A percentile compares a stretch with the other conserved stretches of the same genome.
Conservation (phyloP, 2,329 filamentous ascomycete species). For the Reticulascus tulasneorum region DNA sequence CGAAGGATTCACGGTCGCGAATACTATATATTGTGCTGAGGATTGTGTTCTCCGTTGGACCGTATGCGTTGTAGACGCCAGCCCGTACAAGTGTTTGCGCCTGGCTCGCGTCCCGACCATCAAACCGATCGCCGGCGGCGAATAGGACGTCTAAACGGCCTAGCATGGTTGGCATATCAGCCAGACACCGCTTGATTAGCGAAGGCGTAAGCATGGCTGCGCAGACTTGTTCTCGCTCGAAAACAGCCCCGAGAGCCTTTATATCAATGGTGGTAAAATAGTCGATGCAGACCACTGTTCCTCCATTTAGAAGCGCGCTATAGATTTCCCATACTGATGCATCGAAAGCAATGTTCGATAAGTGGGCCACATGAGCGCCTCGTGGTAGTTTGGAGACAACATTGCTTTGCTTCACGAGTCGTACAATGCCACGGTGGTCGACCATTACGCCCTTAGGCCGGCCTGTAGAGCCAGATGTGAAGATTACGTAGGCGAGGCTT, state of each 20-base stretch:
- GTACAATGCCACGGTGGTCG: background rate
- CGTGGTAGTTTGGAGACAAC: background rate
- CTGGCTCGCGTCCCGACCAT: background rate
- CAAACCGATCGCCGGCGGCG: background rate
- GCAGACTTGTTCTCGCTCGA: background rate
- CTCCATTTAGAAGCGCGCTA: background rate
- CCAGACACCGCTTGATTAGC: background rate
- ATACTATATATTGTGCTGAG: background rate
- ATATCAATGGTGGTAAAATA: background rate
- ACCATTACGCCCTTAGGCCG: constrained; percentile 2
- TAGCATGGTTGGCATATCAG: background rate
- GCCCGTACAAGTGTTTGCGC: background rate
- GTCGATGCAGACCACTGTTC: background rate
- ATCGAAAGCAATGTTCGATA: constrained; percentile 1
- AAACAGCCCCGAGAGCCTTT: background rate
- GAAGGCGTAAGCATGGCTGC: background rate
- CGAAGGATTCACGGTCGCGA: background rate
- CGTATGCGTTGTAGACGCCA: constrained; percentile 1
- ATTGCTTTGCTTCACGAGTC: background rate
- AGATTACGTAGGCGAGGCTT: constrained; percentile 1
- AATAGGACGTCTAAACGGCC: background rate
- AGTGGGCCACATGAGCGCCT: background rate
- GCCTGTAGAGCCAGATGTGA: background rate
- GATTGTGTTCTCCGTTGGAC: background rate
- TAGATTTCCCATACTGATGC: background rate